Base-by-base conservation (phyloP, 2,329 filamentous ascomycete genomes). In the Ophiostoma pallidulum region DNA sequence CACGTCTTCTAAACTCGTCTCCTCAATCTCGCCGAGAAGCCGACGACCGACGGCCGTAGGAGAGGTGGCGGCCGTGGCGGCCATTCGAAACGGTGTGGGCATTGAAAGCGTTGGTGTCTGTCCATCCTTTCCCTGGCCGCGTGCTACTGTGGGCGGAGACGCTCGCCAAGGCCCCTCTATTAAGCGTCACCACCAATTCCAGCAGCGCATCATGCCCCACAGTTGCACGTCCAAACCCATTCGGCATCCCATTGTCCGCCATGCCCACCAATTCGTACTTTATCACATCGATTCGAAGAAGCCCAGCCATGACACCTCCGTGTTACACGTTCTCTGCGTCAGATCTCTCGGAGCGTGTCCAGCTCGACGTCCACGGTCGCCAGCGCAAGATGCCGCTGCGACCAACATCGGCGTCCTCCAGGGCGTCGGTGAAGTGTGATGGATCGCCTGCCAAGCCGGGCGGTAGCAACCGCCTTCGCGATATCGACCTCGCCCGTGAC, bases 1-100 rank as follows among this genome's bases (percentile, higher is more conserved):
- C 54, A 82, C 79, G 70, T 80, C 73, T 58, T 82, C 76, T 35
- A 82, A 63, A 59, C 66, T 79, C 51, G 64, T 66, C 60, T 77
- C 73, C 56, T 78, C 74, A 43, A 80, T 64, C 57, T 81, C 76
- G 4, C 62, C 66, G 41, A 83, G 60, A 47, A 81, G 47, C 49
- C 70, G 60, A 36, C 64, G 65, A 18, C 79, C 78, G 7, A 68
- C 64, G 22, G 61, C 61, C 41, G 63, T 65, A 47, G 70, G 56
- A 4, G 54, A 68, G 22, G 43, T 18, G 9, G 33, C 29, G 14
- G 33, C 31, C 33, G 43, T 24, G 20, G 44, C 9, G 32, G 45
- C 43, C 42, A 47, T 53, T 42, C 6, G 13, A 12, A 13, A 10
- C 14, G 26, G 16, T 29, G 41, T n/a, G 29, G 24, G 24, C 6